Base-by-base conservation (phyloP, 2,329 filamentous ascomycete genomes). In the Fonsecaea pedrosoi region DNA sequence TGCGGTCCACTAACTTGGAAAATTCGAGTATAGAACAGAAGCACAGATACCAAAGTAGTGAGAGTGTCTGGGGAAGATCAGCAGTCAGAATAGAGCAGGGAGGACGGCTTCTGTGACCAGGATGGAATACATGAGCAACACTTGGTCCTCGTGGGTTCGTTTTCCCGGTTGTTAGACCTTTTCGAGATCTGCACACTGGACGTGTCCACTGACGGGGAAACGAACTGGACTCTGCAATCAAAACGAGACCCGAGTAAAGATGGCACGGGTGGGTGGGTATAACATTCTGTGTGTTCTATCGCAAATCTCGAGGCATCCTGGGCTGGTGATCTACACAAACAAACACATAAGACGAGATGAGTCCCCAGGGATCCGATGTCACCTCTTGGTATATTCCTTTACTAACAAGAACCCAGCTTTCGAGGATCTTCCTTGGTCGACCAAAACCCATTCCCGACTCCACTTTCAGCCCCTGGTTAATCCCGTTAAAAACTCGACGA, bases 31-130 rank as follows among this genome's bases (percentile, higher is more conserved):
- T 48, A 21, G 42, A 48, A 18, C n/a, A 48, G 25, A 48, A 2
- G 42, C 42, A 48, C 42, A 25, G 42, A 21, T 48, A 10, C n/a
- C 42, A 48, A 48, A 21, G n/a, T 21, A n/a, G n/a, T 48, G 18
- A 48, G 42, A 21, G 42, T 21, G 25, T 21, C 42, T 21, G 42
- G 42, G 10, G 42, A 48, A 48, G 42, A 56, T 56, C 54, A 35
- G 38, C 54, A 56, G 30, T 18, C 18, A 25, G 30, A 34, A 35
- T 34, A 48, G 42, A 48, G 42, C 10, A 21, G 42, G 10, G 12
- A 25, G 10, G 21, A 10, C 25, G 4, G 30, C 4, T 10, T 48
- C n/a, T n/a, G 18, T 48, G 42, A 48, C 42, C 2, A 21, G 42
- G 42, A 48, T 21, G n/a, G 18, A 18, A 48, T 25, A 18, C 42